Evolutionary conservation across 768 basidiomycete genomes (phyloP).

Genomic region (Gloeophyllum trabeum): DNA sequence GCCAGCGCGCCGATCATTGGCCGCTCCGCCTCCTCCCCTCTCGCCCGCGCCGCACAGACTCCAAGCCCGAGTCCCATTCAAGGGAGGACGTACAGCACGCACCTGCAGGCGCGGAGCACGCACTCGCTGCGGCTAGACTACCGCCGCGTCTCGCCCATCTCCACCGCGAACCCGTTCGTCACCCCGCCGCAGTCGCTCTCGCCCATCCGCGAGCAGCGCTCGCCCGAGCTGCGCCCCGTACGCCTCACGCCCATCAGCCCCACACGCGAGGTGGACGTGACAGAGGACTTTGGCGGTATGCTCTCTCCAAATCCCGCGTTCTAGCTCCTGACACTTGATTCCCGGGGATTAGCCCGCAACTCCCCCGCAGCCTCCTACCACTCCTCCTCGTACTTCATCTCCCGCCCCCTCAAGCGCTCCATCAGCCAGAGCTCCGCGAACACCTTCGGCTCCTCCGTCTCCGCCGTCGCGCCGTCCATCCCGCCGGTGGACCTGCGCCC

Average conservation of each 20-base stretch:
- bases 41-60: no score
- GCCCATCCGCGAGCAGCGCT: conserved; percentile 56
- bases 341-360: neutral
- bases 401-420: conserved; percentile 55
- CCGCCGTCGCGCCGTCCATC: conserved; percentile 33
- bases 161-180: conserved; percentile 10
- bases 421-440: conserved; percentile 52
- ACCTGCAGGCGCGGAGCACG: no score
- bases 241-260: conserved; percentile 3
- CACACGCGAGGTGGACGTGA: conserved; percentile 9
- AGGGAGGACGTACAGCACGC: no score
- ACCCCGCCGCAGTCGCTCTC: conserved; percentile 36
- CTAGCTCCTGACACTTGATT: conserved; percentile 34
- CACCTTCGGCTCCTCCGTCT: conserved; percentile 36
- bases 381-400: conserved; percentile 37
- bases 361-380: conserved; percentile 2
- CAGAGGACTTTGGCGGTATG: conserved; percentile 18
- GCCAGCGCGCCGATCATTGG: no score
- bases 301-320: conserved; percentile 10
- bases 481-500: conserved; percentile 51
- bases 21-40: no score
- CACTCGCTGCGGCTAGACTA: conserved; percentile 30
- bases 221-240: conserved; percentile 30
- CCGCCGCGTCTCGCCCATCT: conserved; percentile 8
- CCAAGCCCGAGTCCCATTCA: no score